A percentile compares a stretch with the other conserved stretches of the same genome.
Evolutionary conservation across 768 basidiomycete genomes (phyloP).

Genomic region (Amanita rimosa): DNA sequence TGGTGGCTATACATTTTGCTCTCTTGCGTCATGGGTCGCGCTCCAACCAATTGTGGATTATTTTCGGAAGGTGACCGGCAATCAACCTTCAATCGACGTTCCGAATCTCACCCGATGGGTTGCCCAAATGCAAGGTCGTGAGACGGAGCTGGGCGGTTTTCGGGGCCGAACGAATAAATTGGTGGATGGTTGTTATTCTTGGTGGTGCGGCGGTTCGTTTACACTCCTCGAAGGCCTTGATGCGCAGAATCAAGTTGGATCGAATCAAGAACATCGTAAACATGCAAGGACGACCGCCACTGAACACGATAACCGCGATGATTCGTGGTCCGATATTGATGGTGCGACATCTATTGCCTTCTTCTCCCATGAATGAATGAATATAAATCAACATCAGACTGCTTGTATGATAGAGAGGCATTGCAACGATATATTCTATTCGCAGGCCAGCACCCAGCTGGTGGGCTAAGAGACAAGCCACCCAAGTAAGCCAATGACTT

Average conservation of each 20-base stretch:
- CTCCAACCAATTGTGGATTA: slow-evolving; percentile 43
- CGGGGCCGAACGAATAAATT: slow-evolving; percentile 91
- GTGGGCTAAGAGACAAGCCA: slow-evolving; percentile 91
- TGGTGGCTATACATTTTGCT: slow-evolving; percentile 95
- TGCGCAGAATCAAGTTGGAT: slow-evolving; percentile 23
- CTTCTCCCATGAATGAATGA: not conserved
- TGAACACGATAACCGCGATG: slow-evolving; percentile 4
- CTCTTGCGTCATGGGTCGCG: slow-evolving; percentile 75
- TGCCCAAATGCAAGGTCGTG: slow-evolving; percentile 73
- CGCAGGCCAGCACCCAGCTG: slow-evolving; percentile 77
- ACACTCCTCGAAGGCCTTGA: slow-evolving; percentile 57
- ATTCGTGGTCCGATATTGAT: slow-evolving; percentile 62
- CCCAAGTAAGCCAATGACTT: slow-evolving; percentile 51
- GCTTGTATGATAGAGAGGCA: slow-evolving; percentile 51
- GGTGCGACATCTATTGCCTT: slow-evolving; percentile 26
- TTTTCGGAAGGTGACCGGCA: slow-evolving; percentile 4
- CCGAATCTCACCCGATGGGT: slow-evolving; percentile 67
- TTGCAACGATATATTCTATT: slow-evolving; percentile 82
- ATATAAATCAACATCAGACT: slow-evolving; percentile 16
- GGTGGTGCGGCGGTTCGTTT: slow-evolving; percentile 96
- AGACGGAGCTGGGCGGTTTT: slow-evolving; percentile 86
- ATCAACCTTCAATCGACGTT: slow-evolving; percentile 40
- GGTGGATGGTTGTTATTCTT: slow-evolving; percentile 99
- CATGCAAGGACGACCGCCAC: not conserved
- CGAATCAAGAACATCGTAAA: slow-evolving; percentile 11